Conservation (phyloP, 371 early-diverging fungal species). For the Astathelohania contejeani region DNA sequence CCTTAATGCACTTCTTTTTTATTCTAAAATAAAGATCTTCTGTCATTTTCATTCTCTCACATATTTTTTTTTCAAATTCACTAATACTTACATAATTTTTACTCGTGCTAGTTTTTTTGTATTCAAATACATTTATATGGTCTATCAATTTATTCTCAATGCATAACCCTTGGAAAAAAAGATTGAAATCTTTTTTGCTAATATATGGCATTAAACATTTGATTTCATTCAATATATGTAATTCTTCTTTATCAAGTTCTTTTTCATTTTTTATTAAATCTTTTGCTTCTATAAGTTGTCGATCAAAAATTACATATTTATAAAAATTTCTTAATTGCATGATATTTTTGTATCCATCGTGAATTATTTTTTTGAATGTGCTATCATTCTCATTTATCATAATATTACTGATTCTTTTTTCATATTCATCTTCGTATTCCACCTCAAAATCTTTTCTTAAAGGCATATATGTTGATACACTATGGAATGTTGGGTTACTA, state of each 20-base stretch:
- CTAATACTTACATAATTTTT: background rate
- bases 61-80: background rate
- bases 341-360: constrained; percentile 33
- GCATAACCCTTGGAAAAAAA: constrained; percentile 18
- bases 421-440: constrained; percentile 48
- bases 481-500: constrained; percentile 24
- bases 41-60: background rate
- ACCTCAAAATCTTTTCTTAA: constrained; percentile 51
- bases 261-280: constrained; percentile 11
- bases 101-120: background rate
- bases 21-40: background rate
- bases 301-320: constrained; percentile 35
- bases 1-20: background rate
- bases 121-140: background rate
- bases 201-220: constrained; percentile 27
- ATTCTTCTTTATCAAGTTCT: background rate
- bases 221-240: constrained; percentile 1
- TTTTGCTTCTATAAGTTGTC: constrained; percentile 30
- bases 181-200: constrained; percentile 35
- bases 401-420: constrained; percentile 38
- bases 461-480: constrained; percentile 43
- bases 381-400: constrained; percentile 31
- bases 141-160: constrained; percentile 9
- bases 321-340: constrained; percentile 34
- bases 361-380: constrained; percentile 35